These are phyloP conservation scores for Mytilinidion resinicola DNA, from an alignment of 495 filamentous ascomycete genomes.

Conservation along the genomic window DNA sequence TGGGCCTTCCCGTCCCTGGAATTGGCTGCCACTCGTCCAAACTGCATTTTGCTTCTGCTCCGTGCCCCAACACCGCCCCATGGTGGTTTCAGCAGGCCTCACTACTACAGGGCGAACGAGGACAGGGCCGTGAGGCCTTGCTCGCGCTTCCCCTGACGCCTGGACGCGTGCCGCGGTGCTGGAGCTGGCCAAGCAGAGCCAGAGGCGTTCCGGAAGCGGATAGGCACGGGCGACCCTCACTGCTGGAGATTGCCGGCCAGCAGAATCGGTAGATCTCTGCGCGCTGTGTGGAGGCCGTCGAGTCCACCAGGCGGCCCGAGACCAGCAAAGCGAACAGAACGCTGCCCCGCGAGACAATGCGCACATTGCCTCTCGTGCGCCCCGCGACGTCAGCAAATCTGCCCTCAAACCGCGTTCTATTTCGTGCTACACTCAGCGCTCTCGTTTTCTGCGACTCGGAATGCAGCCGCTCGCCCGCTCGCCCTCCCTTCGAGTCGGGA, in stretches of 20 bases:
- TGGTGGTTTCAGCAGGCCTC: too few relatives aligned
- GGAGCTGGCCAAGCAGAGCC: background rate
- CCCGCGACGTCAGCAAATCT: background rate
- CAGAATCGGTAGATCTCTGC: conserved; percentile 2
- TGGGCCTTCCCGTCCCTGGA: background rate
- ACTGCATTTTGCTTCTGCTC: background rate
- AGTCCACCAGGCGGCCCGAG: background rate
- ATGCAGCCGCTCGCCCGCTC: background rate
- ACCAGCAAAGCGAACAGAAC: background rate
- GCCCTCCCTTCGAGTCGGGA: conserved; percentile 6
- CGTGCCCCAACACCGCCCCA: background rate
- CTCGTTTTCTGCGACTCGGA: conserved; percentile 20
- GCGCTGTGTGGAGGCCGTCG: background rate
- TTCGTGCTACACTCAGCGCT: conserved; percentile 13
- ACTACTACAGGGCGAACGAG: too few relatives aligned
- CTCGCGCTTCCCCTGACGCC: background rate
- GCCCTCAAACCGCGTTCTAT: conserved; percentile 1
- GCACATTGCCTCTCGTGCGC: background rate
- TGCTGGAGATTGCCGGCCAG: conserved; percentile 14
- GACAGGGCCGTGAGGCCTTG: background rate
- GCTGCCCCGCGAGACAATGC: background rate
- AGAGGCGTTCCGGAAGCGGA: background rate
- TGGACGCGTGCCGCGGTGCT: background rate
- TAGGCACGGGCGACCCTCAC: conserved; percentile 21
- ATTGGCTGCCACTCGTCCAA: background rate